A percentile compares a stretch with the other conserved stretches of the same genome.
Conservation (phyloP, 441 rosid species). For the Raphanus hybrid region DNA sequence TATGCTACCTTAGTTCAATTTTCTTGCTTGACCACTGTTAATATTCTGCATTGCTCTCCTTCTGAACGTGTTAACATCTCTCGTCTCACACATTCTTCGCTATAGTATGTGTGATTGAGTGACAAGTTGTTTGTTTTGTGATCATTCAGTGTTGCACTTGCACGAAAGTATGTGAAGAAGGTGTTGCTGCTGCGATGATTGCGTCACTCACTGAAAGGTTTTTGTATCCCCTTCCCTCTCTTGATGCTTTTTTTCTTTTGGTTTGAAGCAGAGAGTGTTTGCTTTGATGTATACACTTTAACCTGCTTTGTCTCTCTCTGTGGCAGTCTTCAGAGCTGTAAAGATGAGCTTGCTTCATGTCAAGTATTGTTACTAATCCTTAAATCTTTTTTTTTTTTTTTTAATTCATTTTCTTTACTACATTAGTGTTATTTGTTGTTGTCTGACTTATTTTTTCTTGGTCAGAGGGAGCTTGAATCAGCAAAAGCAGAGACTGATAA, state of each 20-base stretch:
- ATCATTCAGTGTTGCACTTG: slow-evolving; percentile 50
- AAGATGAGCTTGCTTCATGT: slow-evolving; percentile 40
- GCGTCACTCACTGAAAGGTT: slow-evolving; percentile 91
- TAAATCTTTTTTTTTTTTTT: not conserved
- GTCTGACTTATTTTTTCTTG: not conserved
- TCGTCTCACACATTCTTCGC: not conserved
- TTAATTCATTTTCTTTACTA: not conserved
- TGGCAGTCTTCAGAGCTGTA: not conserved
- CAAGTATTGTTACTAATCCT: slow-evolving; percentile 53
- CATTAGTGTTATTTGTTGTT: not conserved
- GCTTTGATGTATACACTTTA: no score
- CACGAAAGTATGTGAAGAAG: slow-evolving; percentile 50
- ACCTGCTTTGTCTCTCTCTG: slow-evolving; percentile 23
- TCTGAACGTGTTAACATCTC: no score
- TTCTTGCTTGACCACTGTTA: not conserved
- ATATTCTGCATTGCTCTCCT: not conserved
- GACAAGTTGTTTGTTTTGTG: not conserved
- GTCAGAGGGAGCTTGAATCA: slow-evolving; percentile 76
- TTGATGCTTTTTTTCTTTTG: not conserved
- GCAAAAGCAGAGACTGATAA: slow-evolving; percentile 76
- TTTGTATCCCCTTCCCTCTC: not conserved
- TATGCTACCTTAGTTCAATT: not conserved
- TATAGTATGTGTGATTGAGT: not conserved
- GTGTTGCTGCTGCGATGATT: slow-evolving; percentile 75
- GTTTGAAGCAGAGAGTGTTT: not conserved